phyloP scores from a whole-genome alignment of 2,329 filamentous ascomycete species.

The Gnomoniopsis smithogilvyi region DNA sequence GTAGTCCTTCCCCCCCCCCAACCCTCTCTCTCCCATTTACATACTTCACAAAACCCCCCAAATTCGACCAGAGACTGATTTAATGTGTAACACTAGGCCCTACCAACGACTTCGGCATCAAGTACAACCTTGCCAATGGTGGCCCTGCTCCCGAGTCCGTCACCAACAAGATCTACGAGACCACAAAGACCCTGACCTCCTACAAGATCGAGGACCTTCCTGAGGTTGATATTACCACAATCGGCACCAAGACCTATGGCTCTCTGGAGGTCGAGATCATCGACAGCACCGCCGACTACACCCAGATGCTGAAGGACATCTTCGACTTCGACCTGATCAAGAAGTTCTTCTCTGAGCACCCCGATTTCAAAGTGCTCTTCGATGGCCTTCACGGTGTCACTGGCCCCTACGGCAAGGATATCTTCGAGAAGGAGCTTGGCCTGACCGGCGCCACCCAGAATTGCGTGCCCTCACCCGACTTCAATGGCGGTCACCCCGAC shows the following conservation, averaged over 20 bases:
- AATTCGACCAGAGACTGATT: not conserved
- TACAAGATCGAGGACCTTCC: constrained; percentile 92
- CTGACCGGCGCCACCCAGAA: constrained; percentile 76
- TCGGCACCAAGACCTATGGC: constrained; percentile 83
- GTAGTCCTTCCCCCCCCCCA: no score
- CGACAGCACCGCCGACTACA: constrained; percentile 88
- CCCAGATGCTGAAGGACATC: constrained; percentile 94
- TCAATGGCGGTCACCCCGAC: constrained; percentile 95
- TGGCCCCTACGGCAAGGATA: constrained; percentile 88
- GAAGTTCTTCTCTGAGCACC: constrained; percentile 81
- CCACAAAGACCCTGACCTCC: constrained; percentile 81
- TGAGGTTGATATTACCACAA: constrained; percentile 76
- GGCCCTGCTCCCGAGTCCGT: constrained; percentile 93
- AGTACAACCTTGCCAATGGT: constrained; percentile 97
- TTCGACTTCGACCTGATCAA: constrained; percentile 98
- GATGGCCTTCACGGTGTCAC: constrained; percentile 94
- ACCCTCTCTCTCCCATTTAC: no score
- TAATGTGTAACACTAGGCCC: constrained; percentile 58
- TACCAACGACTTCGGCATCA: constrained; percentile 96
- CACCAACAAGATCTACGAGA: constrained; percentile 96
- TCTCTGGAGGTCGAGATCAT: constrained; percentile 90
- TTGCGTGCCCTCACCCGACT: constrained; percentile 88
- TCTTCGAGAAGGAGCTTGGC: constrained; percentile 92
- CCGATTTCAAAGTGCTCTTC: constrained; percentile 95
- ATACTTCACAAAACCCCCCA: no score